phyloP scores from a whole-genome alignment of 441 rosid species.

The Omphalea diandra region DNA sequence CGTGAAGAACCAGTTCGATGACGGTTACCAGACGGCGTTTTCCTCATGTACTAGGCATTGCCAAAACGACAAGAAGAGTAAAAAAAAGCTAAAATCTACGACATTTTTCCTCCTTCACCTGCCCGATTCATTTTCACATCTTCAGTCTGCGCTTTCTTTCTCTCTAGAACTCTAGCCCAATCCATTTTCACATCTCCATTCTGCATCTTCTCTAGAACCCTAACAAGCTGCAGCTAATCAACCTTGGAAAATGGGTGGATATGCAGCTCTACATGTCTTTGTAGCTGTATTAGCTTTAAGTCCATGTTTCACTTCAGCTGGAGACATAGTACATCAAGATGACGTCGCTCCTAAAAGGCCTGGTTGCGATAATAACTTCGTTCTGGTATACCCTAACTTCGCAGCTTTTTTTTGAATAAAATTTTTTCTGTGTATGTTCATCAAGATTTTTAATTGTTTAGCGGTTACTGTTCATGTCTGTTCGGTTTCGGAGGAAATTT shows the following conservation, averaged over 20 bases:
- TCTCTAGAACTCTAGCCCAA: no score
- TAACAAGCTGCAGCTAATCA: background rate
- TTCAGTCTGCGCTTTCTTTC: conserved; percentile 7
- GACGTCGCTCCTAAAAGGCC: conserved; percentile 88
- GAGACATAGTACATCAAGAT: conserved; percentile 92
- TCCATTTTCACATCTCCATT: conserved; percentile 20
- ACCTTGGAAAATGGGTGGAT: conserved; percentile 19
- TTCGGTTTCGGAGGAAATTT: conserved; percentile 22
- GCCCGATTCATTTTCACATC: no score
- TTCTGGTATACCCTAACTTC: conserved; percentile 53
- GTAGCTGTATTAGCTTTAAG: conserved; percentile 31
- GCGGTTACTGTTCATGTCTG: conserved; percentile 16
- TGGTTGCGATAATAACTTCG: conserved; percentile 95
- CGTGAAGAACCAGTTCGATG: conserved; percentile 17
- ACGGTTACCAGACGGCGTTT: conserved; percentile 39
- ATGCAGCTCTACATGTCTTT: conserved; percentile 15
- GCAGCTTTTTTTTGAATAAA: conserved; percentile 21
- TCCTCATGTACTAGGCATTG: conserved; percentile 23
- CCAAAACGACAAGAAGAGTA: conserved; percentile 30
- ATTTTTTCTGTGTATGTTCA: background rate
- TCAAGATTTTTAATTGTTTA: background rate
- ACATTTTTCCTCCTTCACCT: background rate
- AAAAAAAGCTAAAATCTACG: conserved; percentile 3
- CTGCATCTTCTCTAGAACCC: conserved; percentile 18
- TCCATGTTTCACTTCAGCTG: conserved; percentile 47